phyloP scores from a whole-genome alignment of 495 filamentous ascomycete genomes.

The Clavariopsis aquatica region DNA sequence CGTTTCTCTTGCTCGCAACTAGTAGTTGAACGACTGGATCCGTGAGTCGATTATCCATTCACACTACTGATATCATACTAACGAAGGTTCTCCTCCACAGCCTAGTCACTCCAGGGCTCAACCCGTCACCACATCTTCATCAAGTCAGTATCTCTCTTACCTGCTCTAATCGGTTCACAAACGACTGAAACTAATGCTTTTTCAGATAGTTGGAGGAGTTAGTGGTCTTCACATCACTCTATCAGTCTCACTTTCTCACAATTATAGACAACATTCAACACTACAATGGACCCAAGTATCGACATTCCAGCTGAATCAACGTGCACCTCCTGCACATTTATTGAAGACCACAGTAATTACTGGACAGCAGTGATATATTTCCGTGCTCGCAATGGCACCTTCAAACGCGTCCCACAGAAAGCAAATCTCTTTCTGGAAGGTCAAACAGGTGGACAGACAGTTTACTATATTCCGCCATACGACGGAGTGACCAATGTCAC shows the following conservation, averaged over 20 bases:
- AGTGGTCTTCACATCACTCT: not conserved
- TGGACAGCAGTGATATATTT: slow-evolving; percentile 33
- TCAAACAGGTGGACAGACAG: slow-evolving; percentile 29
- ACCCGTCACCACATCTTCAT: slow-evolving; percentile 46
- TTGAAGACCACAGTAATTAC: slow-evolving; percentile 27
- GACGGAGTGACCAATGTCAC: slow-evolving; percentile 34
- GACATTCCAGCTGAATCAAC: slow-evolving; percentile 14
- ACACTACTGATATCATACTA: not conserved
- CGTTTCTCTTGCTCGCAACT: slow-evolving; percentile 16
- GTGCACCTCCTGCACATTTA: slow-evolving; percentile 31
- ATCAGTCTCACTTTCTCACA: not conserved
- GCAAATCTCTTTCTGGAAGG: slow-evolving; percentile 18
- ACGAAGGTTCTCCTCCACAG: not conserved
- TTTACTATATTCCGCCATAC: slow-evolving; percentile 37
- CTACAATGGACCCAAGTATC: slow-evolving; percentile 17
- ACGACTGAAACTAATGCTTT: not conserved
- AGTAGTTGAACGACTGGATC: slow-evolving; percentile 16
- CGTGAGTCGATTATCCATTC: not conserved
- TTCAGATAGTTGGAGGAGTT: not conserved
- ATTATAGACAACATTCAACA: slow-evolving; percentile 19
- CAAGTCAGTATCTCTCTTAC: slow-evolving; percentile 45
- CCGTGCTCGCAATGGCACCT: slow-evolving; percentile 26
- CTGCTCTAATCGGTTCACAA: not conserved
- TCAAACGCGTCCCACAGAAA: slow-evolving; percentile 30
- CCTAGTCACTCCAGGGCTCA: slow-evolving; percentile 16